These are phyloP conservation scores for Diplocarpon mali DNA, from an alignment of 2,329 filamentous ascomycete genomes.

Conservation along the genomic window DNA sequence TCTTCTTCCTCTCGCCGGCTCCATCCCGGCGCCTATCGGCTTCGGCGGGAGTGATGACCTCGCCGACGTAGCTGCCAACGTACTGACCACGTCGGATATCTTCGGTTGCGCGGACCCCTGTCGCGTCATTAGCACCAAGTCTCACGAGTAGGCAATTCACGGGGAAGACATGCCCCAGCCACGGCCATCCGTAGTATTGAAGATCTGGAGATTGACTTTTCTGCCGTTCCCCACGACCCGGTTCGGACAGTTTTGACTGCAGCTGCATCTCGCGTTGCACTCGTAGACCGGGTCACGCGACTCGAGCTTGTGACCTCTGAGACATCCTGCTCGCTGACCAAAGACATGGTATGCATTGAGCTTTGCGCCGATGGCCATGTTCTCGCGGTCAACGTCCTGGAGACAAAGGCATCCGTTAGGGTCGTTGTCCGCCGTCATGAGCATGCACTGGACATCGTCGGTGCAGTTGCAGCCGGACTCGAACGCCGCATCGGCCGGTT, in stretches of 20 bases:
- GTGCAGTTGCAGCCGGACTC: slow-evolving; percentile 59
- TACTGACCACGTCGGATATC: slow-evolving; percentile 63
- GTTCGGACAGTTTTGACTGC: slow-evolving; percentile 55
- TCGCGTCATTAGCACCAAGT: slow-evolving; percentile 5
- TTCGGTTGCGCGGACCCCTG: slow-evolving; percentile 53
- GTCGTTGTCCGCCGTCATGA: slow-evolving; percentile 20
- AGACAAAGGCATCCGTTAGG: slow-evolving; percentile 49
- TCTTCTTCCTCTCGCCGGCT: slow-evolving; percentile 46
- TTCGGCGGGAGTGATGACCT: slow-evolving; percentile 53
- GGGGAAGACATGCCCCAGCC: slow-evolving; percentile 55
- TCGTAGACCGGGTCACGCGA: slow-evolving; percentile 63
- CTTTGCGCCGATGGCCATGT: slow-evolving; percentile 6
- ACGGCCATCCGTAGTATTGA: slow-evolving; percentile 53
- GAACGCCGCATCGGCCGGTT: slow-evolving; percentile 48
- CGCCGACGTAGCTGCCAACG: slow-evolving; percentile 68
- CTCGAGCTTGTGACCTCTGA: slow-evolving; percentile 40
- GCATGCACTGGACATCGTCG: slow-evolving; percentile 50
- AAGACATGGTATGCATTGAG: slow-evolving; percentile 46
- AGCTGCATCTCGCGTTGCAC: slow-evolving; percentile 63
- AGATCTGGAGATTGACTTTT: slow-evolving; percentile 62
- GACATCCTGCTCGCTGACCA: slow-evolving; percentile 39
- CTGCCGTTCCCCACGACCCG: slow-evolving; percentile 67
- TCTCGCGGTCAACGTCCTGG: slow-evolving; percentile 39
- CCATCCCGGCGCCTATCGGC: slow-evolving; percentile 51
- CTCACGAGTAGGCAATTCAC: too few species aligned